phyloP scores from a whole-genome alignment of 2,329 filamentous ascomycete species.

The Cryphonectria nitschkei region DNA sequence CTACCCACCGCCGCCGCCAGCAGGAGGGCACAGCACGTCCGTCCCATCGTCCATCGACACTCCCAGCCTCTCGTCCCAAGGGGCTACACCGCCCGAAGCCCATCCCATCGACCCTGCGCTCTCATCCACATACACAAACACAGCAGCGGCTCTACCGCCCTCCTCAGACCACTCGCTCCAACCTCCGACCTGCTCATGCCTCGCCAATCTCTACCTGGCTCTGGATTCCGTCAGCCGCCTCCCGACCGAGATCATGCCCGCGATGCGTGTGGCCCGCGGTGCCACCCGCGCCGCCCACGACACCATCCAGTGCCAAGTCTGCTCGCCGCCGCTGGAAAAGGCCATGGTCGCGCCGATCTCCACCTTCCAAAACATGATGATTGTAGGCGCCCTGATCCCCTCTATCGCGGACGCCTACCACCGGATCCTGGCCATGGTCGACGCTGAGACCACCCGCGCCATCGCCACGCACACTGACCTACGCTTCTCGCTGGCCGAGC shows the following conservation, averaged over 20 bases:
- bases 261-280: slow-evolving; percentile 52
- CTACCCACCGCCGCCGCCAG: slow-evolving; percentile 1
- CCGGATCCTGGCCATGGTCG: slow-evolving; percentile 57
- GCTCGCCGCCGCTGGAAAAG: slow-evolving; percentile 43
- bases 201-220: slow-evolving; percentile 53
- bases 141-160: slow-evolving; percentile 16
- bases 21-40: not conserved
- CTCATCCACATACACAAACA: not conserved
- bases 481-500: slow-evolving; percentile 48
- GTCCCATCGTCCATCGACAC: slow-evolving; percentile 13
- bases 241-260: slow-evolving; percentile 48
- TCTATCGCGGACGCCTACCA: slow-evolving; percentile 62
- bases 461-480: slow-evolving; percentile 46
- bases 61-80: slow-evolving; percentile 24
- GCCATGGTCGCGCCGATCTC: slow-evolving; percentile 46
- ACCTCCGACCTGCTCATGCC: slow-evolving; percentile 48
- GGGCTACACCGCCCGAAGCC: slow-evolving; percentile 19
- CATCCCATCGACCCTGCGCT: slow-evolving; percentile 18
- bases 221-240: slow-evolving; percentile 54
- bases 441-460: slow-evolving; percentile 53
- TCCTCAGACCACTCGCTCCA: slow-evolving; percentile 4
- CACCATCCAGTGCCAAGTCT: slow-evolving; percentile 54
- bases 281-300: slow-evolving; percentile 55
- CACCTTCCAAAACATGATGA: slow-evolving; percentile 61
- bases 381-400: slow-evolving; percentile 60